phyloP scores from a whole-genome alignment of 495 filamentous ascomycete genomes.

The Glutinoglossum americanum region DNA sequence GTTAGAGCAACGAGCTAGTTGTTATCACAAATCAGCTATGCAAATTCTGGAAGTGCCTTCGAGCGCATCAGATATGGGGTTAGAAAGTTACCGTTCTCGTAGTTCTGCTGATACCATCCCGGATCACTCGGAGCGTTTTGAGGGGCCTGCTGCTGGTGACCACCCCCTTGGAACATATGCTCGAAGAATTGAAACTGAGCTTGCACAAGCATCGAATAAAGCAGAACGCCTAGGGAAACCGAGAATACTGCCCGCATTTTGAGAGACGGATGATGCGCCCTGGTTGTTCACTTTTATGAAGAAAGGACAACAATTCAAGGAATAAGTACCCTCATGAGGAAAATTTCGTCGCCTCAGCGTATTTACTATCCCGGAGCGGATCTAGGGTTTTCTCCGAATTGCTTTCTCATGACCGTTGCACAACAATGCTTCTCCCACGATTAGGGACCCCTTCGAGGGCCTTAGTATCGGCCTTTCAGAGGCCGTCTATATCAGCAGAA shows the following conservation, averaged over 20 bases:
- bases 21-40: neutral
- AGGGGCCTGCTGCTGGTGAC: conserved; percentile 38
- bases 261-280: neutral
- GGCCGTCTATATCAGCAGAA: neutral
- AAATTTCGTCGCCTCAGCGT: neutral
- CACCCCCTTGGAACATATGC: conserved; percentile 51
- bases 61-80: neutral
- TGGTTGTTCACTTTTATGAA: neutral
- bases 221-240: conserved; percentile 19
- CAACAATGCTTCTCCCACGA: conserved; percentile 2
- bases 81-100: conserved; percentile 32
- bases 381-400: too few relatives aligned
- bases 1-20: conserved; percentile 50
- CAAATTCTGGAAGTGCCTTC: neutral
- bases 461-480: neutral
- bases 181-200: conserved; percentile 64
- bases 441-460: neutral
- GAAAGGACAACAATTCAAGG: neutral
- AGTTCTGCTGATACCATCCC: conserved; percentile 49
- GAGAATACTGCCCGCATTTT: neutral
- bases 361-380: neutral
- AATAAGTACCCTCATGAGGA: neutral
- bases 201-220: conserved; percentile 25
- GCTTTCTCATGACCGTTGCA: neutral
- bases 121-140: conserved; percentile 63